These are phyloP conservation scores for Plasmodium gaboni DNA, from an alignment of 169 alveolate genomes.

Conservation along the genomic window DNA sequence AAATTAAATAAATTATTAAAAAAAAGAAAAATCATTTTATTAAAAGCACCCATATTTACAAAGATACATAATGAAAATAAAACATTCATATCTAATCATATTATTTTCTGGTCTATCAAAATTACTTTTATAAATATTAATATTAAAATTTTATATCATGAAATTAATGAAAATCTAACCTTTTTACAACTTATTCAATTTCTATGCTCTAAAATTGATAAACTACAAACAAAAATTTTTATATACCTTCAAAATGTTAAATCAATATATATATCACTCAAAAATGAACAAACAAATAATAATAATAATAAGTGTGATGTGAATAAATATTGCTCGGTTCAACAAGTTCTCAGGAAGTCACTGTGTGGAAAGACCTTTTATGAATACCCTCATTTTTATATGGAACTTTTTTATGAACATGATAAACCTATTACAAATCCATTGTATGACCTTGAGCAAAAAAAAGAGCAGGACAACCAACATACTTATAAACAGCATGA, in stretches of 20 bases:
- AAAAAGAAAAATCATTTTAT: constrained; percentile 26
- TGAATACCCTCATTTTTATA: constrained; percentile 31
- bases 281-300: background rate
- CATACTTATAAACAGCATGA: background rate
- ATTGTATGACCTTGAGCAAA: background rate
- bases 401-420: constrained; percentile 7
- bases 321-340: background rate
- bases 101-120: constrained; percentile 27
- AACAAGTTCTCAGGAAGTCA: constrained; percentile 1
- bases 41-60: constrained; percentile 58
- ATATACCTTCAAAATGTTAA: constrained; percentile 9
- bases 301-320: background rate
- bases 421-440: constrained; percentile 8
- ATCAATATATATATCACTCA: constrained; percentile 7
- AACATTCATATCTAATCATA: constrained; percentile 10
- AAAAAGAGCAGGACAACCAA: background rate
- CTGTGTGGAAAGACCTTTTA: constrained; percentile 1
- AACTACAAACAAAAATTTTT: background rate
- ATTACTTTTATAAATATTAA: constrained; percentile 18
- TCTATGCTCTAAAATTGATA: constrained; percentile 5
- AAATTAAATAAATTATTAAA: constrained; percentile 14
- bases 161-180: constrained; percentile 14
- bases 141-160: background rate
- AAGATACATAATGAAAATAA: constrained; percentile 26
- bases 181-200: constrained; percentile 9